Evolutionary conservation across 148 eudicot genomes (phyloP), one percentile per base, ranked within the genome.

Genomic region (Vaccinium corymbosum): DNA sequence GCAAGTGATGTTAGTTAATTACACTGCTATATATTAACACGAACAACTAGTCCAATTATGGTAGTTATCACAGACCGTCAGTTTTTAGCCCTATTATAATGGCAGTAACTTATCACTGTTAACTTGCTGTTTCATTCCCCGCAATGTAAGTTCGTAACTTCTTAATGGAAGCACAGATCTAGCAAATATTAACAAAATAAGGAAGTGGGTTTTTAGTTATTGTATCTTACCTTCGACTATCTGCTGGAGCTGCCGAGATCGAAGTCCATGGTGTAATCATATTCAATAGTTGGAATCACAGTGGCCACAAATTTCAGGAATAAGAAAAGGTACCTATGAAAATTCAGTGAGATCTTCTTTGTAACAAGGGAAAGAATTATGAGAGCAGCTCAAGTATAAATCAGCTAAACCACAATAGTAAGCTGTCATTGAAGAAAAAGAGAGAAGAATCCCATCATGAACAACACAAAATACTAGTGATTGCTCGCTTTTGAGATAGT

Each of bases 201-300:
- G 38, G 20, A 75, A 29, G 52, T 61, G n/a, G n/a, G 32, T 29
- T 22, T 13, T 16, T 8, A 76, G 16, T 3, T 62, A 71, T 25
- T 38, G 71, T 86, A 70, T 32, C 83, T 64, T 57, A 86, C 91
- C 95, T 92, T 82, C 11, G 57, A 27, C 10, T 27, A 96, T 84
- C 84, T 81, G 86, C 94, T 91, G 84, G 90, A 85, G 90, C 98
- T 93, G 76, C 99, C 98, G 84, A 94, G 86, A 87, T 96, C 97
- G 27, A 96, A 96, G 91, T 94, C 99, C 98, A 96, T 93, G 38
- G 98, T 96, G 91, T 96, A 94, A 89, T 96, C 99, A 82, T 94
- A 96, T 87, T 96, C 99, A 70, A 96, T 96, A 59, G 99, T 96
- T 22, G 99, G 99, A 86, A 96, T 93, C 13, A 96, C 94, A 78